Evolutionary conservation across 148 eudicot species (phyloP).

Genomic region (Fagopyrum homotropicum): DNA sequence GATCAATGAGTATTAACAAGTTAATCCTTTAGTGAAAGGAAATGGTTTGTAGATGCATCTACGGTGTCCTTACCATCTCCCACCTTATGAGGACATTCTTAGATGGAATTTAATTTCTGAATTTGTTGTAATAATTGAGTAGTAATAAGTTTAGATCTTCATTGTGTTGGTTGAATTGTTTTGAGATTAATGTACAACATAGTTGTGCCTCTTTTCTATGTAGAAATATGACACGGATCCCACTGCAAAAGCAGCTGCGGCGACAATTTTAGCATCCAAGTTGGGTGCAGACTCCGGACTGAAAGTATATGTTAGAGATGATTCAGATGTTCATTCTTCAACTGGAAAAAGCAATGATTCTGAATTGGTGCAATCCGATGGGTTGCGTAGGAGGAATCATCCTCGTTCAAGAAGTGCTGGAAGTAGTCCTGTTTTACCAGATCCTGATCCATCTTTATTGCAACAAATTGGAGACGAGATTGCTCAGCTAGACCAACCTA

Average conservation of each 20-base stretch:
- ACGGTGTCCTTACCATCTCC: not conserved
- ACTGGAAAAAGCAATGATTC: conserved; percentile 62
- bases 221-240: conserved; percentile 96
- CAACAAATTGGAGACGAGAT: conserved; percentile 31
- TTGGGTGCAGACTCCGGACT: conserved; percentile 86
- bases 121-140: too few relatives aligned
- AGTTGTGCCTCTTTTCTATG: conserved; percentile 13
- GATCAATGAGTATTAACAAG: too few relatives aligned
- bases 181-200: not conserved
- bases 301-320: conserved; percentile 61
- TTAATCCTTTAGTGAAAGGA: too few relatives aligned
- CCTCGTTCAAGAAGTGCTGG: conserved; percentile 35
- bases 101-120: too few relatives aligned
- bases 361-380: conserved; percentile 40
- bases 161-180: too few relatives aligned
- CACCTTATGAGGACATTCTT: not conserved
- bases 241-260: conserved; percentile 97
- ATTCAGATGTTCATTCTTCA: conserved; percentile 28
- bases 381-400: conserved; percentile 69
- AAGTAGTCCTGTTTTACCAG: conserved; percentile 24
- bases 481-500: conserved; percentile 39
- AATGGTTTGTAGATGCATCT: not conserved
- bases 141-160: too few relatives aligned
- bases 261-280: conserved; percentile 83
- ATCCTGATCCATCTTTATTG: conserved; percentile 28